These are phyloP conservation scores for Fusarium denticulatum DNA, from an alignment of 2,329 filamentous ascomycete species.

Conservation along the genomic window DNA sequence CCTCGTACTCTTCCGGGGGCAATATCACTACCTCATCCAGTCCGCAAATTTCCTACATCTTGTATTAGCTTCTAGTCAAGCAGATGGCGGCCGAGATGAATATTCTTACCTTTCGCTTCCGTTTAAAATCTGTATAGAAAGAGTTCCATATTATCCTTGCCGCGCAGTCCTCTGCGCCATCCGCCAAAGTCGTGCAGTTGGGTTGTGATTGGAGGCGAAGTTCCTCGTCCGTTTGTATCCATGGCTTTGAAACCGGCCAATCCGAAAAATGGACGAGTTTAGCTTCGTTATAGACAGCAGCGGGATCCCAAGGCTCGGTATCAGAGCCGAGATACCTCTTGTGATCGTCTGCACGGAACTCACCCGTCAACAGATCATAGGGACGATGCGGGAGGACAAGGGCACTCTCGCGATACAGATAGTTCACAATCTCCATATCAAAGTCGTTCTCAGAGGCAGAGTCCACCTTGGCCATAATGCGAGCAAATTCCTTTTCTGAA, in stretches of 20 bases:
- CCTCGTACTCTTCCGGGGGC: neutral
- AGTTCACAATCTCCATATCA: constrained; percentile 76
- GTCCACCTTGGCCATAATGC: constrained; percentile 44
- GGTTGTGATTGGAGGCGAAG: constrained; percentile 36
- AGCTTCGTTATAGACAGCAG: constrained; percentile 63
- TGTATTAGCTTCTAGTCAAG: neutral
- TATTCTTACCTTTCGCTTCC: constrained; percentile 18
- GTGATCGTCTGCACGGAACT: constrained; percentile 66
- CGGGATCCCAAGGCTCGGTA: constrained; percentile 68
- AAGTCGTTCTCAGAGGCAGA: constrained; percentile 52
- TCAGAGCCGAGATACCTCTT: constrained; percentile 53
- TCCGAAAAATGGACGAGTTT: constrained; percentile 78
- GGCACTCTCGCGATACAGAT: constrained; percentile 66
- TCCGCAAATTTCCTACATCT: neutral
- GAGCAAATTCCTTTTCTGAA: constrained; percentile 60
- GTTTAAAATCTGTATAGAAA: constrained; percentile 61
- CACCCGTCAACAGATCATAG: constrained; percentile 69
- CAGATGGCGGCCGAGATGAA: rapidly evolving
- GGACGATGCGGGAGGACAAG: constrained; percentile 72
- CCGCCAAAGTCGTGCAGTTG: constrained; percentile 55
- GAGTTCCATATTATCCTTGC: constrained; percentile 36
- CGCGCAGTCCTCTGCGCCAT: constrained; percentile 58
- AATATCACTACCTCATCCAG: neutral
- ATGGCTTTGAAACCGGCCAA: constrained; percentile 74
- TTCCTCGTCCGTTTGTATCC: constrained; percentile 44